Percentiles rank a stretch among this genome's conserved stretches.
Conservation (phyloP, 2,329 filamentous ascomycete genomes). For the Polytolypa hystricis region DNA sequence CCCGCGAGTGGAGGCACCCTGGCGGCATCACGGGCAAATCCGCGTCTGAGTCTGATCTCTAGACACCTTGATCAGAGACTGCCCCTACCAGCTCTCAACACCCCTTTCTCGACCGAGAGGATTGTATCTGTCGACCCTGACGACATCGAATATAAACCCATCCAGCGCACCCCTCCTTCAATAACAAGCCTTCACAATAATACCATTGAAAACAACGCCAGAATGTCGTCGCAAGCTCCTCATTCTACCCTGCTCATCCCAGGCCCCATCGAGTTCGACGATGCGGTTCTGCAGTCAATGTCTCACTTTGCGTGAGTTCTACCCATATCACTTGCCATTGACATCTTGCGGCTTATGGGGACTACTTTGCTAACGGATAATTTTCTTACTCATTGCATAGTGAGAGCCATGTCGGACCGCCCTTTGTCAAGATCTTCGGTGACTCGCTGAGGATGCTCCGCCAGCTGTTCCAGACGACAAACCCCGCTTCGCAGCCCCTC, state of each 20-base stretch:
- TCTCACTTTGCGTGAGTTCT: constrained; percentile 58
- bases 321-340: background rate
- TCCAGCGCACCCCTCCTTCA: constrained; percentile 19
- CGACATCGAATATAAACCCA: constrained; percentile 43
- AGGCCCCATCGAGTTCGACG: constrained; percentile 95
- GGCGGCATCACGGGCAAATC: constrained; percentile 38
- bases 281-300: constrained; percentile 92
- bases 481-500: constrained; percentile 76
- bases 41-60: constrained; percentile 49
- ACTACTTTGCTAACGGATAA: constrained; percentile 1
- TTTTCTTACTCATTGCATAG: constrained; percentile 35
- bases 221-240: constrained; percentile 48
- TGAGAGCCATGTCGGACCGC: constrained; percentile 84
- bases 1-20: constrained; percentile 32
- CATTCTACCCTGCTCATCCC: constrained; percentile 81
- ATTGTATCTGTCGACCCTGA: constrained; percentile 38
- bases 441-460: constrained; percentile 80
- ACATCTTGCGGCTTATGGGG: background rate
- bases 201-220: constrained; percentile 20
- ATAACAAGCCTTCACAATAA: constrained; percentile 9
- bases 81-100: constrained; percentile 49
- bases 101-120: constrained; percentile 52
- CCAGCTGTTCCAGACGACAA: constrained; percentile 85
- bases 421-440: constrained; percentile 82
- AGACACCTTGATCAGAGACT: constrained; percentile 47